phyloP scores from a whole-genome alignment of 139 green algal genomes.

The Micromonas pusilla region DNA sequence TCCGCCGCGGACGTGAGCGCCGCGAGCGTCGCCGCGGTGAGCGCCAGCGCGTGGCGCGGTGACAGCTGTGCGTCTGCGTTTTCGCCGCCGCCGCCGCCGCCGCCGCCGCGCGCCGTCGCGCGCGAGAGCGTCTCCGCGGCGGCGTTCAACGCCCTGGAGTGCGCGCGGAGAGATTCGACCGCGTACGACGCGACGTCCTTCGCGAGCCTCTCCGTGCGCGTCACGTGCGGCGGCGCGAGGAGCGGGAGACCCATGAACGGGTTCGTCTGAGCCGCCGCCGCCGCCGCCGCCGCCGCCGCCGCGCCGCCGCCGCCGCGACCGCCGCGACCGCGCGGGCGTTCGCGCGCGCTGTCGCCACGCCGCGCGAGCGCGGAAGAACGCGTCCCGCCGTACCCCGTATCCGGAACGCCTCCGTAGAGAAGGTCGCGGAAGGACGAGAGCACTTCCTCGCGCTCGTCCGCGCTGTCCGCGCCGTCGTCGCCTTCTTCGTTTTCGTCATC shows the following conservation, averaged over 20 bases:
- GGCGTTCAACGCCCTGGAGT: not conserved
- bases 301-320: too few relatives aligned
- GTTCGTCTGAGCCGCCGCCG: not conserved
- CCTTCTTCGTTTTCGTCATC: not conserved
- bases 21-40: not conserved
- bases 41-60: too few relatives aligned
- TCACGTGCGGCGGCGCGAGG: not conserved
- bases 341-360: too few relatives aligned
- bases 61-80: too few relatives aligned
- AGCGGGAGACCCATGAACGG: not conserved
- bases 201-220: not conserved
- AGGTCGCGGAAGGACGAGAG: not conserved
- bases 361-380: too few relatives aligned
- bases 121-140: too few relatives aligned
- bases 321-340: too few relatives aligned
- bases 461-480: not conserved
- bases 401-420: not conserved
- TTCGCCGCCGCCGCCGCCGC: too few relatives aligned
- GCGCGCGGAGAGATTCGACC: not conserved
- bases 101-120: too few relatives aligned
- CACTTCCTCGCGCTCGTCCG: not conserved
- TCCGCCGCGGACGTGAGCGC: not conserved
- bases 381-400: too few relatives aligned
- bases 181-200: not conserved
- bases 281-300: too few relatives aligned